Conservation (phyloP, 139 green algal species). For the Chlamydomonas applanata region DNA sequence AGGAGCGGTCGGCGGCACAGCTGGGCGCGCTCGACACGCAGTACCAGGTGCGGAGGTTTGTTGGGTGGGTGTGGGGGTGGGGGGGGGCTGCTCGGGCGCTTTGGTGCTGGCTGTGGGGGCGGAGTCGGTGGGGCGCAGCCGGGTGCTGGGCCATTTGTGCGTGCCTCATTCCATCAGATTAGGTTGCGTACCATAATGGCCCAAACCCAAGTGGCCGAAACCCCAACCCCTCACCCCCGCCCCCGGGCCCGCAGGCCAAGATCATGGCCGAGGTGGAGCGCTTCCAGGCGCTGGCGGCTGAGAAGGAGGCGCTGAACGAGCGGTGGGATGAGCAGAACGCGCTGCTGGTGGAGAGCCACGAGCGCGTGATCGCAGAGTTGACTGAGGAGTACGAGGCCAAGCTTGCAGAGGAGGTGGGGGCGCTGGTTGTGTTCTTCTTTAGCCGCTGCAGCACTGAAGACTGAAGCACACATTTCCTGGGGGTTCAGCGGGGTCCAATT, state of each 20-base stretch:
- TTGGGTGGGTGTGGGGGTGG: background rate
- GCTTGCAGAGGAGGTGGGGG: conserved; percentile 56
- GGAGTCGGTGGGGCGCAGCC: no score
- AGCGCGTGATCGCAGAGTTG: conserved; percentile 78
- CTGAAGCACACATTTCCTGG: no score
- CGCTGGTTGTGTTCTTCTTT: no score
- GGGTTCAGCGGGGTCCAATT: no score
- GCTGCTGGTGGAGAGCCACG: conserved; percentile 77
- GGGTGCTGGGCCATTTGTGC: no score
- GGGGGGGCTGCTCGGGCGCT: no score
- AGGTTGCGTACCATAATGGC: no score
- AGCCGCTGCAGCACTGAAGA: no score
- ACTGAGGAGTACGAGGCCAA: conserved; percentile 82
- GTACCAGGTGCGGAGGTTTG: conserved; percentile 57
- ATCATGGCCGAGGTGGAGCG: conserved; percentile 87
- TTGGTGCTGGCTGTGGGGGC: no score
- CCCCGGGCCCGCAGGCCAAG: conserved; percentile 42
- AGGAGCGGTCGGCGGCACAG: conserved; percentile 62
- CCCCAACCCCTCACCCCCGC: background rate
- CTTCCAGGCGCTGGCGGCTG: conserved; percentile 66
- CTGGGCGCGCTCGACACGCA: conserved; percentile 67
- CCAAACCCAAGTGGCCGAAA: background rate
- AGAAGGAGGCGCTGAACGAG: conserved; percentile 78
- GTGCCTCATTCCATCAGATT: no score
- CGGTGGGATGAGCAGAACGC: conserved; percentile 84